phyloP scores from a whole-genome alignment of 371 early-diverging fungal species.

The Capillidium rhysosporum region DNA sequence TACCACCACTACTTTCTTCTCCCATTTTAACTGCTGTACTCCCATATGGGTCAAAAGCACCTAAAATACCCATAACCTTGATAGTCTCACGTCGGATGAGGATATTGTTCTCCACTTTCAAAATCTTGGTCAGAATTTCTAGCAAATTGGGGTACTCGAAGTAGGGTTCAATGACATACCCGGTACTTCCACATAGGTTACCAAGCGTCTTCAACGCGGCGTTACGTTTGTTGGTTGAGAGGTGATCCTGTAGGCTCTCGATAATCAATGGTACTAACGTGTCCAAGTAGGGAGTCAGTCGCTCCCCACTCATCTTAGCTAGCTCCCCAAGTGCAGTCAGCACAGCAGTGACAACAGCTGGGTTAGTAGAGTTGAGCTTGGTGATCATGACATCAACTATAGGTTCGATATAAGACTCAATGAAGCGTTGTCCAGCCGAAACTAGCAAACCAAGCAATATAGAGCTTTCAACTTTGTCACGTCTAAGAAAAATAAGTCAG shows the following conservation, averaged over 20 bases:
- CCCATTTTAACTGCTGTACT: conserved; percentile 43
- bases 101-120: conserved; percentile 59
- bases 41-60: conserved; percentile 88
- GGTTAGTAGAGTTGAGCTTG: conserved; percentile 56
- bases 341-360: conserved; percentile 65
- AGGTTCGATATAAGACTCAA: conserved; percentile 82
- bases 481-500: conserved; percentile 12
- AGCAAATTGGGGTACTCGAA: conserved; percentile 71
- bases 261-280: conserved; percentile 70
- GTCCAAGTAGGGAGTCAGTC: conserved; percentile 58
- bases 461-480: conserved; percentile 81
- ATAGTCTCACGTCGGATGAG: conserved; percentile 66
- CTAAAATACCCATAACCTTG: conserved; percentile 83
- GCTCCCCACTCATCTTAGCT: conserved; percentile 68
- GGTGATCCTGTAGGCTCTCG: conserved; percentile 80
- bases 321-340: conserved; percentile 77
- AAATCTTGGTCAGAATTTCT: conserved; percentile 49
- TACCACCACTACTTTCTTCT: conserved; percentile 4
- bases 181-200: conserved; percentile 65
- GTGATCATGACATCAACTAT: conserved; percentile 68
- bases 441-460: conserved; percentile 55
- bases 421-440: conserved; percentile 52
- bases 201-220: conserved; percentile 76
- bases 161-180: conserved; percentile 83
- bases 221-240: conserved; percentile 61